Percentiles rank a stretch among this genome's conserved stretches.
Evolutionary conservation across 2,329 filamentous ascomycete genomes (phyloP).

Genomic region (Myriosclerotinia scirpicola): DNA sequence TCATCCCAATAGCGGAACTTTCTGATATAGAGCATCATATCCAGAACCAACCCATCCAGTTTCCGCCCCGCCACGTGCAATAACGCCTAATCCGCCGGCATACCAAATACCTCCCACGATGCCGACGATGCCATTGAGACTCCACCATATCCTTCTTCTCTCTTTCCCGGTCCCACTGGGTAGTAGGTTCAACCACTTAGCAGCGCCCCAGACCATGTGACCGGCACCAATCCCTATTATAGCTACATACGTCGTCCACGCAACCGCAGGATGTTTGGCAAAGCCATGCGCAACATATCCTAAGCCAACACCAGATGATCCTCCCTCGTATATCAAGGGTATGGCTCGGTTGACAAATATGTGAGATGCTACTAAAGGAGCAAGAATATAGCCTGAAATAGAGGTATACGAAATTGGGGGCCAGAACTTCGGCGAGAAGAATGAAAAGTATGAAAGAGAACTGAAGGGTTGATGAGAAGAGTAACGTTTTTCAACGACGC

Average conservation of each 20-base stretch:
- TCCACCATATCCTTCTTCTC: slow-evolving; percentile 66
- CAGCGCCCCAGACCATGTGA: slow-evolving; percentile 82
- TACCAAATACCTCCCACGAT: slow-evolving; percentile 70
- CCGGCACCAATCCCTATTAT: slow-evolving; percentile 68
- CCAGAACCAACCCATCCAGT: slow-evolving; percentile 77
- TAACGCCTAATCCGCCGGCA: slow-evolving; percentile 74
- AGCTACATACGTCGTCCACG: slow-evolving; percentile 67
- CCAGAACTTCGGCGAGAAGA: slow-evolving; percentile 68
- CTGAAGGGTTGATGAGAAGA: slow-evolving; percentile 66
- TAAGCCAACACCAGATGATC: slow-evolving; percentile 81
- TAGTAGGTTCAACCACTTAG: slow-evolving; percentile 73
- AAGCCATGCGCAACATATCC: slow-evolving; percentile 86
- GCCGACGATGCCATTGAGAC: slow-evolving; percentile 64
- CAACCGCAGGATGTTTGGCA: slow-evolving; percentile 63
- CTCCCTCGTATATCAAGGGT: slow-evolving; percentile 75
- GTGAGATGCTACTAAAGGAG: slow-evolving; percentile 67
- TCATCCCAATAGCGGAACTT: slow-evolving; percentile 55
- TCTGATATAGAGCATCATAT: slow-evolving; percentile 72
- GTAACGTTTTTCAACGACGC: slow-evolving; percentile 67
- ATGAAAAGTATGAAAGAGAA: slow-evolving; percentile 70
- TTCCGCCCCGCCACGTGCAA: slow-evolving; percentile 68
- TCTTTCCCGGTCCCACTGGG: slow-evolving; percentile 55
- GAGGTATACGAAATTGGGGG: slow-evolving; percentile 70
- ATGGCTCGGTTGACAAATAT: slow-evolving; percentile 72
- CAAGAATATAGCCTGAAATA: slow-evolving; percentile 68